A percentile compares a stretch with the other conserved stretches of the same genome.
These are phyloP conservation scores for Aspergillus viridinutans DNA, from an alignment of 2,329 filamentous ascomycete species.

Conservation along the genomic window DNA sequence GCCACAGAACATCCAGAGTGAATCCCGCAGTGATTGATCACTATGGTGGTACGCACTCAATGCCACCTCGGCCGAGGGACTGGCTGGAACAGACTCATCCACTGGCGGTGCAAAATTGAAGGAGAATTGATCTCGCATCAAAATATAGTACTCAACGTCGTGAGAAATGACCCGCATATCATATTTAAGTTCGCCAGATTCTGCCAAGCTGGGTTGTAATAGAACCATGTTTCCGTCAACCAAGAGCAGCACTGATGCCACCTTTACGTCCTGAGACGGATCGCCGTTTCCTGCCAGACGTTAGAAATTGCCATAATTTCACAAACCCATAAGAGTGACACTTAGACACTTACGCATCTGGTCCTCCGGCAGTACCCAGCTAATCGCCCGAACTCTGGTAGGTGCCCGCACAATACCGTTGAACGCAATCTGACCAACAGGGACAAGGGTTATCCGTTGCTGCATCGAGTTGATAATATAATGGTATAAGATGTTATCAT, in stretches of 20 bases:
- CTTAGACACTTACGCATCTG: conserved; percentile 65
- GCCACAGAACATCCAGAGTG: conserved; percentile 92
- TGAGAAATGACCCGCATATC: conserved; percentile 97
- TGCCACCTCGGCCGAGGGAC: conserved; percentile 45
- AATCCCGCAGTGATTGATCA: conserved; percentile 67
- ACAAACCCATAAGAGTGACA: not conserved
- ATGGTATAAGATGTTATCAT: conserved; percentile 93
- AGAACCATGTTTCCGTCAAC: conserved; percentile 95
- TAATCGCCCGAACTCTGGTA: conserved; percentile 84
- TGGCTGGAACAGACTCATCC: conserved; percentile 48
- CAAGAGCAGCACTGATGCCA: conserved; percentile 91
- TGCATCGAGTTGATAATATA: conserved; percentile 76
- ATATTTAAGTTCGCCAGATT: conserved; percentile 83
- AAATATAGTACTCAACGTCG: conserved; percentile 90
- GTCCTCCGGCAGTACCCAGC: conserved; percentile 90
- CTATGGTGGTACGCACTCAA: conserved; percentile 40
- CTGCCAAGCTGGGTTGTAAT: conserved; percentile 78
- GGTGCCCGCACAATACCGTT: conserved; percentile 94
- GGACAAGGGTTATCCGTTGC: conserved; percentile 71
- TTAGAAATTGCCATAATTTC: conserved; percentile 9
- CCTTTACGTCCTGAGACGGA: conserved; percentile 89
- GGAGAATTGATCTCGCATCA: conserved; percentile 77
- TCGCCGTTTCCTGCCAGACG: conserved; percentile 66
- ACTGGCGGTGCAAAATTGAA: conserved; percentile 45
- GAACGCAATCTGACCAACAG: conserved; percentile 97